phyloP scores from a whole-genome alignment of 1,139 yeast species.

The Lodderomyces beijingensis region DNA sequence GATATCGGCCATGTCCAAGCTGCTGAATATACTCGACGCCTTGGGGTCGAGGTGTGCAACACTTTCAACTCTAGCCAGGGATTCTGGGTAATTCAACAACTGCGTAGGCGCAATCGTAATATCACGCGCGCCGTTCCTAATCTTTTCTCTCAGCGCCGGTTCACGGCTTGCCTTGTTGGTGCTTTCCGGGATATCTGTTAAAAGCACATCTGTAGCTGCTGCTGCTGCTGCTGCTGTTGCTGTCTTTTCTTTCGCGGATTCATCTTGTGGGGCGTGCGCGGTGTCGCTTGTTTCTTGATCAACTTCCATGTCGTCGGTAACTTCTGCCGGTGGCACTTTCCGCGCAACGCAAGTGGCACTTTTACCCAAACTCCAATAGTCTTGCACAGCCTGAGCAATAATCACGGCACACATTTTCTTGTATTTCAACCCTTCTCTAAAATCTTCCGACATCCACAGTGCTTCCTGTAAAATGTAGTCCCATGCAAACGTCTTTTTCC shows the following conservation, averaged over 20 bases:
- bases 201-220: neutral
- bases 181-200: neutral
- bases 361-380: conserved; percentile 76
- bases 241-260: neutral
- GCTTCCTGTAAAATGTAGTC: conserved; percentile 73
- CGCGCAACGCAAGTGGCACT: conserved; percentile 51
- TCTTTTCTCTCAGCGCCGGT: no score
- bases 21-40: neutral
- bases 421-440: conserved; percentile 63
- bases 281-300: neutral
- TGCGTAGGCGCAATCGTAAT: neutral
- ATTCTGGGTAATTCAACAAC: neutral
- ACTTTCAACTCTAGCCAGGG: no score
- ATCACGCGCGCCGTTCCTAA: no score
- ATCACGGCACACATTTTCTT: conserved; percentile 67
- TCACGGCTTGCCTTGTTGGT: neutral
- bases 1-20: neutral
- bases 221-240: neutral
- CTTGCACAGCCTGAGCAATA: conserved; percentile 68
- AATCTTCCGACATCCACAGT: conserved; percentile 81
- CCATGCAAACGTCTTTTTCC: conserved; percentile 53
- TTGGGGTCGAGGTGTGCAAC: neutral
- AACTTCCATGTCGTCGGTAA: conserved; percentile 1
- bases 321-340: conserved; percentile 11
- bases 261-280: neutral